These are phyloP conservation scores for Petrea volubilis DNA, from an alignment of 257 asterid genomes.

Conservation along the genomic window DNA sequence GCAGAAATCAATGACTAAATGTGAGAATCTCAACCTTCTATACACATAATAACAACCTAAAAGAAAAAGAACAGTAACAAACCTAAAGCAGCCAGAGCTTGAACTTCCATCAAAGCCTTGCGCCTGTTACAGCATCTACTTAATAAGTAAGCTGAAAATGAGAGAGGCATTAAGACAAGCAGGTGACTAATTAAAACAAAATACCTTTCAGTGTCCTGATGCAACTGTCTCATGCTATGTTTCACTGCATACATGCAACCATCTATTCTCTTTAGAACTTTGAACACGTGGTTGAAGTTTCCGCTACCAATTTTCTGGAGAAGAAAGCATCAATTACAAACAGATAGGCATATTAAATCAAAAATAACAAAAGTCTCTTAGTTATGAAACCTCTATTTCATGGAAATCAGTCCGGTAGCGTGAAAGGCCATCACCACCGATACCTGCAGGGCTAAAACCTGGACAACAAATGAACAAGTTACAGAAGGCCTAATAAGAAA, in stretches of 20 bases:
- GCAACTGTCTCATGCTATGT: slow-evolving; percentile 64
- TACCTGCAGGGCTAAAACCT: slow-evolving; percentile 58
- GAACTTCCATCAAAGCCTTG: slow-evolving; percentile 98
- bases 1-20: background rate
- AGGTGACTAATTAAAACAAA: background rate
- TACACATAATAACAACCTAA: background rate
- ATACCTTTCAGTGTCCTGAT: slow-evolving; percentile 83
- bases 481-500: background rate
- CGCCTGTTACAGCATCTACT: slow-evolving; percentile 49
- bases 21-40: background rate
- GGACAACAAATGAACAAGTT: slow-evolving; percentile 21
- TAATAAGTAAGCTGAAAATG: slow-evolving; percentile 14
- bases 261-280: slow-evolving; percentile 85
- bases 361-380: background rate
- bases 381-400: slow-evolving; percentile 64
- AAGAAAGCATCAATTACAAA: slow-evolving; percentile 14
- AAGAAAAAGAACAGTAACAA: slow-evolving; percentile 22
- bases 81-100: slow-evolving; percentile 94
- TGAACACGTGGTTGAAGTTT: slow-evolving; percentile 83
- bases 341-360: background rate
- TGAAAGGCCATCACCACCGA: slow-evolving; percentile 73
- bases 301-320: slow-evolving; percentile 86
- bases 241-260: slow-evolving; percentile 96
- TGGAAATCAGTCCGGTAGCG: slow-evolving; percentile 87
- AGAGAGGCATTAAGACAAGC: slow-evolving; percentile 11